Base-by-base conservation (phyloP, 2,329 filamentous ascomycete species). In the Ophiocordyceps sinensis region DNA sequence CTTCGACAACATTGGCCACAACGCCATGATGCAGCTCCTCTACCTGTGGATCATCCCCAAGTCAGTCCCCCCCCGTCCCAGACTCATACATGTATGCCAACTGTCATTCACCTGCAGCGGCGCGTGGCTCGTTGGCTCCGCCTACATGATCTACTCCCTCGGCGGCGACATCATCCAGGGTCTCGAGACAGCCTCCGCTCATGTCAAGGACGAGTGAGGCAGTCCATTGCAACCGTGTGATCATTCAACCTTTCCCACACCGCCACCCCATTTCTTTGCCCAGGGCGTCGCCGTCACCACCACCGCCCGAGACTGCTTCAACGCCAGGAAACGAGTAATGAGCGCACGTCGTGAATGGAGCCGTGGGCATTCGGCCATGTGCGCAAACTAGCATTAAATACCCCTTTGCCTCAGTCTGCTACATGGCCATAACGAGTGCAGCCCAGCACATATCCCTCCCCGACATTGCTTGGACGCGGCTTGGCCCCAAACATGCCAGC, bases 11-110 rank as follows among this genome's bases (percentile, higher is more conserved):
- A 72, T 77, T 42, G 70, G 71, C 35, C 74, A 78, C 52, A 78
- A 78, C 54, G 49, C 57, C 29, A 36, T 56, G 0, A 37, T 48
- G 13, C 58, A 66, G 37, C 56, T 77, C 28, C 41, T 76, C 36
- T 52, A 66, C 40, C 55, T 77, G 38, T 78, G 73, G 72, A 67
- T 75, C 41, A 66, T 77, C 39, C 72, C 72, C 40, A 77, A 76
- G 73, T 76, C 54, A 53, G 71, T 57, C 3, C 29, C n/a, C 21
- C 6, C 37, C 29, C 21, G 13, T 11, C 30, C 37, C 13, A 13
- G 23, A 28, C 26, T 19, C 4, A 28, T 28, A 12, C 11, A 17
- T 36, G 15, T 21, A 19, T 23, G 19, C 19, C 28, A 12, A 37
- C 36, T 6, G 9, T 11, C 19, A 17, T 3, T 2, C 28, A 32